Evolutionary conservation across 2,329 filamentous ascomycete genomes (phyloP), one percentile per base, ranked within the genome.

Genomic region (Exophiala dermatitidis): DNA sequence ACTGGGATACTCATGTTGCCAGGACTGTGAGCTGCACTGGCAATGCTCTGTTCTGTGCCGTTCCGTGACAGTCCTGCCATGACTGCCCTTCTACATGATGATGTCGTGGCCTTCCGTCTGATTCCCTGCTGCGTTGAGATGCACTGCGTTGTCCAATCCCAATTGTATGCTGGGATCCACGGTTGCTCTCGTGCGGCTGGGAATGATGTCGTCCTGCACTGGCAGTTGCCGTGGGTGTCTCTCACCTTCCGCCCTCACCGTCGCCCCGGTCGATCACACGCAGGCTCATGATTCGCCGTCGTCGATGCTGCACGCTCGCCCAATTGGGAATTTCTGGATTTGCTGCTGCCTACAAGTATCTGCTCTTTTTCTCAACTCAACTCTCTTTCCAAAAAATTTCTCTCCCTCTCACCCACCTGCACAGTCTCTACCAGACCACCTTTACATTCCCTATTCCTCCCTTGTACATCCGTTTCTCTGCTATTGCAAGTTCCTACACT

Each of bases 311-410:
- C 19, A 19, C 19, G 19, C 19, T 19, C 19, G 19, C 19, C 19
- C 19, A 19, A 19, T 19, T 19, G 19, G 19, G 19, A 19, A 19
- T 19, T 19, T 48, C 41, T 41, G 41, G 42, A 50, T 42, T 40
- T 32, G 42, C 19, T 57, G 37, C 40, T 53, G 53, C 50, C 54
- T 48, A 56, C 43, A 50, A 53, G 34, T 46, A 37, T 37, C 48
- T 48, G 36, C 45, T 36, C 45, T 34, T 12, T 34, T 47, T 42
- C 45, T 19, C 44, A 9, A 32, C 48, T 38, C 44, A 48, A 29
- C 32, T 37, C 51, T 46, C 19, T 40, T 36, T 37, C 28, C 45
- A 40, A 46, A 36, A 31, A 31, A 45, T n/a, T 46, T 32, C 50
- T 34, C 44, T 56, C 46, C 41, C 50, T 51, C 43, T 30, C 10